Evolutionary conservation across 345 rosid genomes (phyloP), one percentile per base, ranked within the genome.

Genomic region (Salix arbutifolia): DNA sequence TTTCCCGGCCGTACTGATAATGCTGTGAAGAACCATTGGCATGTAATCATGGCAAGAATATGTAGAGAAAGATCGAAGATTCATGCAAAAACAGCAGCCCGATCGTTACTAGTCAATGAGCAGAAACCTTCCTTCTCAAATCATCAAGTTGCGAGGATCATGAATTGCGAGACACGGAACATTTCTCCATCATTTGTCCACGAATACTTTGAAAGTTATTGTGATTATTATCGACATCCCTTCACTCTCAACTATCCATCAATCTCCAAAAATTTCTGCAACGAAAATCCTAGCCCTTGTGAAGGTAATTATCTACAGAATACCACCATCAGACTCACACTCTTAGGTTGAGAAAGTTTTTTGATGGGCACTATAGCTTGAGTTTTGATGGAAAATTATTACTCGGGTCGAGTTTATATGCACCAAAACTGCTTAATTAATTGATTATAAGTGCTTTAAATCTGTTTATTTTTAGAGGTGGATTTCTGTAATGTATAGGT

Each of bases 11-110:
- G 99, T 6, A 95, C 99, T 0, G 99, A 95, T 76, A 95, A 95
- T 86, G 97, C 97, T 0, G 97, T 95, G 48, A 95, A 95, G 93
- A 94, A 95, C 81, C 99, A 95, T 60, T 95, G 97, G 97, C 99
- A 95, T 50, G 97, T 95, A 42, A 88, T 95, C 65, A 95, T 93
- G 97, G 99, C 97, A 9, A 85, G 97, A 73, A 85, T 76, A 69
- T 82, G 84, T 65, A 79, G 94, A 1, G 90, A 90, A 79, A 84
- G 73, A 62, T 79, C 73, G 31, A 58, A 52, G 23, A n/a, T 73
- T 67, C 77, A 78, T 11, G 77, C 73, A 58, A 78, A 73, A 60
- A 67, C 50, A 72, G 38, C 58, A 53, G 53, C 69, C 14, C 38
- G 73, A 40, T 23, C 67, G n/a, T n/a, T n/a, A n/a, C n/a, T n/a